Evolutionary conservation across 2,329 filamentous ascomycete genomes (phyloP), one percentile per base, ranked within the genome.

Genomic region (Pyrenophora seminiperda): DNA sequence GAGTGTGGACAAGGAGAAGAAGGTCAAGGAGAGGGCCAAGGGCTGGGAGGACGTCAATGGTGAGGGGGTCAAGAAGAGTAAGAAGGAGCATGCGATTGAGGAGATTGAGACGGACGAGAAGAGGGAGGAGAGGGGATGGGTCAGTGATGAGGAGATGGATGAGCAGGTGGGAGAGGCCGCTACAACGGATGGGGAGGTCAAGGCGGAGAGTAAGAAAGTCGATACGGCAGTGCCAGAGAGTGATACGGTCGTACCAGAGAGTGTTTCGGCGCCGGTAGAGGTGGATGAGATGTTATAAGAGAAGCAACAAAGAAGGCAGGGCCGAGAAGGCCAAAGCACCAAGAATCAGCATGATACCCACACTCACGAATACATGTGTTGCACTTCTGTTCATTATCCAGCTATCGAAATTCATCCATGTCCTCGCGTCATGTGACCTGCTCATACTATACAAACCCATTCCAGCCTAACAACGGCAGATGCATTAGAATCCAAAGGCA

Each of bases 1-100:
- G 61, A 83, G 81, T 57, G 57, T 79, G 36, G 71, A 66, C 7
- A 78, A 76, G 50, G 77, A 72, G 27, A 80, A 77, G 63, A 73
- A 63, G 31, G 73, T 83, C 30, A 77, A 78, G 53, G 76, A 76
- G 44, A 73, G 81, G 56, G 74, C 73, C 9, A 75, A 73, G 61
- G 61, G 67, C 4, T 75, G 73, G 73, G 72, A 74, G 18, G 65
- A 72, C 4, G 50, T 74, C 10, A 75, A 75, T 53, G 65, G 49
- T 2, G 63, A 63, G 27, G 58, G 50, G 18, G 38, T 10, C 17
- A 60, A 50, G 41, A 55, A 46, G 34, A 61, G 47, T 43, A 66
- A 48, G 50, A 58, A 50, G 36, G 60, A 42, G 27, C 47, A 48
- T 45, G 41, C 27, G 36, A 56, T 68, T 43, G 63, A 55, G 15